Base-by-base conservation (phyloP, 805 yeast species). In the Sungouiozyma intestinalis region DNA sequence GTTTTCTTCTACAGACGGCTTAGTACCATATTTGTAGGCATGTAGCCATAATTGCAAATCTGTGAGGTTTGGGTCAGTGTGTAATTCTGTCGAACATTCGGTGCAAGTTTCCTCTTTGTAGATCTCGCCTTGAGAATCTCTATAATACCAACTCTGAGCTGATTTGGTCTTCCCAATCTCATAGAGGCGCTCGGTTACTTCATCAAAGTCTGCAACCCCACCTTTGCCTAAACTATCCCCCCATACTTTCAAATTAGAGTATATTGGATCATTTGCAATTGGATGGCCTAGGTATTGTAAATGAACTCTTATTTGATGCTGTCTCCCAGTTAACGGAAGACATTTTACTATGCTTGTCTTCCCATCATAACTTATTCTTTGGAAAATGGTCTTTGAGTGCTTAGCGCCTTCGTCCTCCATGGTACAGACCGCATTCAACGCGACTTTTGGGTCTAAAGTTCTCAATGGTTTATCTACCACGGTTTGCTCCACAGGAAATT, bases 281-380 rank as follows among this genome's bases (percentile, higher is more conserved):
- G 97, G 95, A 56, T 69, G 73, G 0, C 97, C 97, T 15, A 92
- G 52, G 49, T 71, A 81, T 62, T 88, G 95, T 42, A 92, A 64
- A 64, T 90, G 98, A 1, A 90, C 94, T 45, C 98, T 68, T 40
- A 90, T 87, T 59, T 90, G 98, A 60, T 90, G 98, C 0, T 97
- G 85, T 54, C 98, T 70, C 0, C 98, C 98, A 0, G 97, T 88
- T 15, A 73, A 64, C 1, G 98, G 98, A 50, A 68, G 73, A 62
- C 97, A 88, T 46, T 76, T 68, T 3, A 90, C 95, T 24, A 90
- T 69, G 76, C 59, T 60, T 19, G 51, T 67, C 52, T 69, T 55
- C 1, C 82, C 74, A 60, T 88, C 85, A 55, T 72, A 84, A 9
- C 83, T 71, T 0, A 83, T 64, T 40, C 84, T 68, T 45, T 60